These are phyloP conservation scores for Geotrichum europaeum DNA, from an alignment of 1,139 yeast species.

Conservation along the genomic window DNA sequence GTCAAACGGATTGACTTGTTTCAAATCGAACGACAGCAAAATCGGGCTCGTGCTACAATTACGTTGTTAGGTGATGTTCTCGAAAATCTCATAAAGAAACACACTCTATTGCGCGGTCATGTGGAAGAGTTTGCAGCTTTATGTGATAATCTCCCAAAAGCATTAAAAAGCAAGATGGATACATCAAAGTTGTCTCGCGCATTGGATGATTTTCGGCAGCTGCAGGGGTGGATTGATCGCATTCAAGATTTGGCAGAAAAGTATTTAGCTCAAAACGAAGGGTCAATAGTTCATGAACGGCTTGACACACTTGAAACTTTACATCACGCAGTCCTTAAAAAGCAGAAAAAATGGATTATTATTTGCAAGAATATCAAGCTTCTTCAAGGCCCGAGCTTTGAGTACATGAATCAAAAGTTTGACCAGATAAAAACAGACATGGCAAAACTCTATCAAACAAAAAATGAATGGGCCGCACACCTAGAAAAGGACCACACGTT, in stretches of 20 bases:
- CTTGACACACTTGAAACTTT: background rate
- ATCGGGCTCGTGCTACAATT: background rate
- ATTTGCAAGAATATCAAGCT: background rate
- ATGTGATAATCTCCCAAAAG: background rate
- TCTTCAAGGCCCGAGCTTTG: background rate
- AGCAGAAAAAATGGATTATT: background rate
- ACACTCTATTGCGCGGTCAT: background rate
- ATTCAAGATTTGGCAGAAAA: background rate
- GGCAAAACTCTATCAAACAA: background rate
- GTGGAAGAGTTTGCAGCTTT: background rate
- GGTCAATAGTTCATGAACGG: background rate
- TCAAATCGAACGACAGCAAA: background rate
- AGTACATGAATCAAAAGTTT: background rate
- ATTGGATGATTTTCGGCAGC: background rate
- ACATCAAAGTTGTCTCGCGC: background rate
- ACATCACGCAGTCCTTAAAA: background rate
- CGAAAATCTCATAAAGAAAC: too few relatives aligned
- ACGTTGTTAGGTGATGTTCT: background rate
- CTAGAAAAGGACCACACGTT: background rate
- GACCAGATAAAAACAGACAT: too few relatives aligned
- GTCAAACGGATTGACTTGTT: background rate
- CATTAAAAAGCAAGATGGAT: too few relatives aligned
- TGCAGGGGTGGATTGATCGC: background rate
- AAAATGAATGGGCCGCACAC: background rate
- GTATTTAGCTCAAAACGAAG: background rate